phyloP scores from a whole-genome alignment of 2,329 filamentous ascomycete species.

The Cadophora sp. region DNA sequence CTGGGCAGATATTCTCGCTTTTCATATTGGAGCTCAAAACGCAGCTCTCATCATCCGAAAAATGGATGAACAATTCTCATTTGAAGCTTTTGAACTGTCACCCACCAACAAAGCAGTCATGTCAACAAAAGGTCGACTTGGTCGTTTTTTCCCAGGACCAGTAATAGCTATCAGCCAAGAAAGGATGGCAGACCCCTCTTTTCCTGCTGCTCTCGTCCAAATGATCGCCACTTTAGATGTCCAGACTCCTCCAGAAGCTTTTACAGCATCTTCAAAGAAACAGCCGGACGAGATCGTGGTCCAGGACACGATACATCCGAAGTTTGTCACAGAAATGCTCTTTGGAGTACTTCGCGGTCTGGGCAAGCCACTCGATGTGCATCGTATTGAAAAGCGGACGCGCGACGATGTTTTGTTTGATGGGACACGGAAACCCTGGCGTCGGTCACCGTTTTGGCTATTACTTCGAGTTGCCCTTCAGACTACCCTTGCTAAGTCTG shows the following conservation, averaged over 20 bases:
- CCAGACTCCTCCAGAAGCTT: background rate
- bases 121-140: constrained; percentile 47
- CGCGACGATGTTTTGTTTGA: constrained; percentile 60
- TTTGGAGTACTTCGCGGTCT: constrained; percentile 50
- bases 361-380: constrained; percentile 41
- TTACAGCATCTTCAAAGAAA: background rate
- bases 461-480: constrained; percentile 60
- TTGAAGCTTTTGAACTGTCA: constrained; percentile 56
- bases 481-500: constrained; percentile 10
- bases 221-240: background rate
- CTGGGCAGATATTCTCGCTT: background rate
- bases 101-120: constrained; percentile 49
- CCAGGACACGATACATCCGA: constrained; percentile 57
- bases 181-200: constrained; percentile 38
- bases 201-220: background rate
- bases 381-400: constrained; percentile 55
- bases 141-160: constrained; percentile 50
- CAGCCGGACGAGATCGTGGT: constrained; percentile 19
- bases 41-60: constrained; percentile 51
- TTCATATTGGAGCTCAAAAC: constrained; percentile 53
- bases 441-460: constrained; percentile 60
- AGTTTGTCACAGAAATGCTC: constrained; percentile 59
- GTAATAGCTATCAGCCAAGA: constrained; percentile 43
- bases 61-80: constrained; percentile 11
- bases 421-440: constrained; percentile 51